Evolutionary conservation across 169 alveolate species (phyloP), one percentile per base, ranked within the genome.

Genomic region (Plasmodium chabaudi): DNA sequence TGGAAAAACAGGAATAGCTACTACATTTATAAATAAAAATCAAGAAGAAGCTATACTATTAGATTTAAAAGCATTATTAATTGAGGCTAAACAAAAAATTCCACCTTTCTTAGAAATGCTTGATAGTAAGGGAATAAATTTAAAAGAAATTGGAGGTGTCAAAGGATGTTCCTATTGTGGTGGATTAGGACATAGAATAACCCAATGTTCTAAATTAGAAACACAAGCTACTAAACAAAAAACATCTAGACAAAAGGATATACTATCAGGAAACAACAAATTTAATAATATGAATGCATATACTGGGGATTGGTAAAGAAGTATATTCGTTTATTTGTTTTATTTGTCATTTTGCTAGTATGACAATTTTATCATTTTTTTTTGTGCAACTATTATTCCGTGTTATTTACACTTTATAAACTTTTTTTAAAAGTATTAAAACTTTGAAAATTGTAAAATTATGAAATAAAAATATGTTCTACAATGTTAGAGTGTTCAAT

Each of bases 1-100:
- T 39, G 99, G 99, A 9, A 71, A 72, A 53, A 94, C 97, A 2
- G 99, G 99, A 21, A 95, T 95, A 17, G 98, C 99, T 19, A 97
- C 98, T 44, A 96, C 99, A 0, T 97, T 98, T 79, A 94, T 97
- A 68, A 95, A 95, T 91, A 96, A 95, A 88, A 94, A 94, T 63
- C 96, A 90, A 23, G 94, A 92, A 9, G 94, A 89, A 64, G 91
- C 90, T 44, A 86, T 90, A 21, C 89, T 97, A 51, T 89, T 94
- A 75, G 98, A 97, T 72, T 84, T 97, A 74, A 96, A 96, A 88
- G 97, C 98, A n/a, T 86, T 97, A 39, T 91, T 97, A 51, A 86
- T 95, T 23, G 98, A 97, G 87, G 97, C 99, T 3, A 94, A 95
- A n/a, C 98, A 97, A 86, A 92, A 93, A 47, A 95, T 96, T 1